phyloP scores from a whole-genome alignment of 2,329 filamentous ascomycete species.

The Xylariales sp. region DNA sequence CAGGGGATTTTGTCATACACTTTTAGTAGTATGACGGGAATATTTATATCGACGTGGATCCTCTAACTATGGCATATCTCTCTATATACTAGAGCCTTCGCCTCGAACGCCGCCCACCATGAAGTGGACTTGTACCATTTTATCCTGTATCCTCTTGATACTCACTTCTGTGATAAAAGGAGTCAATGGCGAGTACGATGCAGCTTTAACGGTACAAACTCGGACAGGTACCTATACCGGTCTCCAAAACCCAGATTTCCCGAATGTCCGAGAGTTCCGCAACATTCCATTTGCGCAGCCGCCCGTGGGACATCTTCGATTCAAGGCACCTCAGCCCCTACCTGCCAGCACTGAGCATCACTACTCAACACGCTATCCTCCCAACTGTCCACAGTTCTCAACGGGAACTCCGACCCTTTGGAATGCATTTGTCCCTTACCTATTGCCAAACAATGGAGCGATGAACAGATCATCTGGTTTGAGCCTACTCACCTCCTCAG shows the following conservation, averaged over 20 bases:
- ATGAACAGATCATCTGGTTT: conserved; percentile 18
- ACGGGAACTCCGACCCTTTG: conserved; percentile 20
- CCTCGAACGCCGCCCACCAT: no score
- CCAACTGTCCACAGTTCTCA: conserved; percentile 28
- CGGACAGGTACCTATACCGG: conserved; percentile 27
- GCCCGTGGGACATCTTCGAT: conserved; percentile 22
- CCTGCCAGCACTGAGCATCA: conserved; percentile 14
- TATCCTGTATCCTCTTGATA: no score
- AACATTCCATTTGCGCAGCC: conserved; percentile 31
- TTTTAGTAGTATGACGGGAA: no score
- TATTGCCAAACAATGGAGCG: conserved; percentile 20
- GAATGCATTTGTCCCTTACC: no score
- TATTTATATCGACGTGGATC: no score
- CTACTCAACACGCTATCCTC: conserved; percentile 19
- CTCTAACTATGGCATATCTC: no score
- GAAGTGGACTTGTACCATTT: no score
- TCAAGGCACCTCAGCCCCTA: conserved; percentile 19
- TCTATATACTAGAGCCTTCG: no score
- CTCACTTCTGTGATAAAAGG: no score
- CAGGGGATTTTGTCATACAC: no score
- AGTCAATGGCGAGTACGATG: no score
- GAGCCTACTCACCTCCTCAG: conserved; percentile 6
- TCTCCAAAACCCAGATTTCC: conserved; percentile 22
- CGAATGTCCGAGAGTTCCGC: conserved; percentile 30
- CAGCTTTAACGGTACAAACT: conserved; percentile 23